phyloP scores from a whole-genome alignment of 352 stramenopile species.

The Thalassiosira mediterranea region DNA sequence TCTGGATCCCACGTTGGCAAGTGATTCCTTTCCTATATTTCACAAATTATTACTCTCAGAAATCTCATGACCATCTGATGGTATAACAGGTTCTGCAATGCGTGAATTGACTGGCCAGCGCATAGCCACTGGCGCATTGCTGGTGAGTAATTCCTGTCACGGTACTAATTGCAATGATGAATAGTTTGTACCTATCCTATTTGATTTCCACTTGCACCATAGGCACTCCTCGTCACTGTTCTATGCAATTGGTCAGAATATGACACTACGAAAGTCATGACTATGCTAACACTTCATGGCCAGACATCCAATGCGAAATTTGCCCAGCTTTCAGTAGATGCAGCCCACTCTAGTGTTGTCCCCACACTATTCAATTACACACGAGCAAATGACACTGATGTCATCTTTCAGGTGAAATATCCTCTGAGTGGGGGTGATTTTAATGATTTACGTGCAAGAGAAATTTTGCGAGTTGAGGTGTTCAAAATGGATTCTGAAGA shows the following conservation, averaged over 20 bases:
- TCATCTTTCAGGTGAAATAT: no score
- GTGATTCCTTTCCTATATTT: no score
- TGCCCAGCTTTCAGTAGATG: conserved; percentile 46
- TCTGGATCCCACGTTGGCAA: conserved; percentile 49
- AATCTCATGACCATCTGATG: no score
- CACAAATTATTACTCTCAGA: no score
- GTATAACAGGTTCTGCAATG: conserved; percentile 78
- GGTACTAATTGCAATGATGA: no score
- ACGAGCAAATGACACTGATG: no score
- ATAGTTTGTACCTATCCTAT: no score
- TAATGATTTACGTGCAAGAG: conserved; percentile 39
- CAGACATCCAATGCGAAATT: conserved; percentile 63
- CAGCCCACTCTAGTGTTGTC: conserved; percentile 52
- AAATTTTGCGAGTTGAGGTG: conserved; percentile 52
- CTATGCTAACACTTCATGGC: conserved; percentile 72
- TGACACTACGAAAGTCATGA: conserved; percentile 32
- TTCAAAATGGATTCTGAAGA: background rate
- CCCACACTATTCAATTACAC: conserved; percentile 67
- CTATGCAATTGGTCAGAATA: conserved; percentile 21
- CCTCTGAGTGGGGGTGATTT: conserved; percentile 12
- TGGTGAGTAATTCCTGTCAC: conserved; percentile 24
- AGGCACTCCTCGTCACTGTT: conserved; percentile 26
- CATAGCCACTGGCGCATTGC: conserved; percentile 64
- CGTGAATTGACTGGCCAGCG: conserved; percentile 68
- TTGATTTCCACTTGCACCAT: conserved; percentile 11